Percentiles rank a stretch among this genome's conserved stretches.
phyloP scores from a whole-genome alignment of 73 alveolate species.

The Paramecium primaurelia region DNA sequence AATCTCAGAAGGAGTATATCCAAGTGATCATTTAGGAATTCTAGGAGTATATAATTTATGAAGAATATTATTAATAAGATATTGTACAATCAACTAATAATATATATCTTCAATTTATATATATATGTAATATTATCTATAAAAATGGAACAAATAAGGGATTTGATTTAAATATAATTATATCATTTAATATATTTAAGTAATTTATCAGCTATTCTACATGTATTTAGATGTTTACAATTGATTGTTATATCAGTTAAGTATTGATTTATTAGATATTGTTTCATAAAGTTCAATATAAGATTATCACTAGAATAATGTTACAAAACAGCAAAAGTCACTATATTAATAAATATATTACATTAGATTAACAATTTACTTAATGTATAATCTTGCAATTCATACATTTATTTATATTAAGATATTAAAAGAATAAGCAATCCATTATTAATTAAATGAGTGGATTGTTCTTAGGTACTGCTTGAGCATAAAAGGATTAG shows the following conservation, averaged over 20 bases:
- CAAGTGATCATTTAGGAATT: slow-evolving; percentile 61
- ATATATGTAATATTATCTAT: too few species aligned
- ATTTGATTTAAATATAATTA: background rate
- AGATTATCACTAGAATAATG: background rate
- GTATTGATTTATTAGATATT: background rate
- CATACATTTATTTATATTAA: background rate
- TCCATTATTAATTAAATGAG: background rate
- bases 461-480: background rate
- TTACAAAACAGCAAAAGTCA: background rate
- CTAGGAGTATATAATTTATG: background rate
- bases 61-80: background rate
- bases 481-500: background rate
- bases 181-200: background rate
- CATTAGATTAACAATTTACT: background rate
- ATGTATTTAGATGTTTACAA: background rate
- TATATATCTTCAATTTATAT: too few species aligned
- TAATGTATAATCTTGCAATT: background rate
- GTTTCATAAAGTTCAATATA: background rate
- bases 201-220: background rate
- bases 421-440: background rate
- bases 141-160: too few species aligned
- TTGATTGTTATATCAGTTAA: background rate
- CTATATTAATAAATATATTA: background rate
- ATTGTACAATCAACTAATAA: background rate
- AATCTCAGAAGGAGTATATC: slow-evolving; percentile 35